Conservation (phyloP, 2,329 filamentous ascomycete genomes). For the Zymoseptoria tritici region DNA sequence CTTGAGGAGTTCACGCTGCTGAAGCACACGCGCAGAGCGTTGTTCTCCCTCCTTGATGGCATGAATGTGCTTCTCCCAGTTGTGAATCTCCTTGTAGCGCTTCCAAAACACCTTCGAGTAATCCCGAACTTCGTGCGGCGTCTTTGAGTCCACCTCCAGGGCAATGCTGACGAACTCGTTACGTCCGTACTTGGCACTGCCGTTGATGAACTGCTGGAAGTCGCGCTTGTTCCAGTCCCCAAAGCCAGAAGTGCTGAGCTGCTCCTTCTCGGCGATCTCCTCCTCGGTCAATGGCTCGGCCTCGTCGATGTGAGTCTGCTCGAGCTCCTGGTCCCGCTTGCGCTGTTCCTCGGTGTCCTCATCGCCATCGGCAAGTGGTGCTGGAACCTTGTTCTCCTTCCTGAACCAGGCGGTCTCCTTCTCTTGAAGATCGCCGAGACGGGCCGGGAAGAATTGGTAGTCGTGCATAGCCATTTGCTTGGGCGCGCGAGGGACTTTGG, state of each 20-base stretch:
- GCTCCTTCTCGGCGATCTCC: conserved; percentile 79
- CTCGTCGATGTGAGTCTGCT: conserved; percentile 89
- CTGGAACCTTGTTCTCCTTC: conserved; percentile 94
- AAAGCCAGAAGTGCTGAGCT: conserved; percentile 76
- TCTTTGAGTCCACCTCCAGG: conserved; percentile 86
- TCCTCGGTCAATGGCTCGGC: conserved; percentile 81
- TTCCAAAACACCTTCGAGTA: conserved; percentile 97
- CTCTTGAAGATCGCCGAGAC: conserved; percentile 82
- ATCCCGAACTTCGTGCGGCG: conserved; percentile 71
- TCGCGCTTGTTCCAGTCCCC: conserved; percentile 93
- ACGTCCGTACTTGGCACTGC: conserved; percentile 85
- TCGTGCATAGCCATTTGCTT: conserved; percentile 90
- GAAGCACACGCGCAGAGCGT: conserved; percentile 76
- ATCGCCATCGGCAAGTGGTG: conserved; percentile 77
- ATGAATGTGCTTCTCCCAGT: conserved; percentile 81
- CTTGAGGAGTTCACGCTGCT: conserved; percentile 84
- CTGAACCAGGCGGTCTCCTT: conserved; percentile 93
- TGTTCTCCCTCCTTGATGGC: conserved; percentile 91
- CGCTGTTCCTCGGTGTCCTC: conserved; percentile 82
- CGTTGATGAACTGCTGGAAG: conserved; percentile 97
- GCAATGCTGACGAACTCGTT: conserved; percentile 79
- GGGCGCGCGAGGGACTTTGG: conserved; percentile 89
- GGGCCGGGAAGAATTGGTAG: conserved; percentile 90
- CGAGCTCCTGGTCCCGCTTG: conserved; percentile 76
- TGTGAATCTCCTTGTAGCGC: conserved; percentile 80